Conservation (phyloP, 2,329 filamentous ascomycete species). For the Paramyrothecium sp. region DNA sequence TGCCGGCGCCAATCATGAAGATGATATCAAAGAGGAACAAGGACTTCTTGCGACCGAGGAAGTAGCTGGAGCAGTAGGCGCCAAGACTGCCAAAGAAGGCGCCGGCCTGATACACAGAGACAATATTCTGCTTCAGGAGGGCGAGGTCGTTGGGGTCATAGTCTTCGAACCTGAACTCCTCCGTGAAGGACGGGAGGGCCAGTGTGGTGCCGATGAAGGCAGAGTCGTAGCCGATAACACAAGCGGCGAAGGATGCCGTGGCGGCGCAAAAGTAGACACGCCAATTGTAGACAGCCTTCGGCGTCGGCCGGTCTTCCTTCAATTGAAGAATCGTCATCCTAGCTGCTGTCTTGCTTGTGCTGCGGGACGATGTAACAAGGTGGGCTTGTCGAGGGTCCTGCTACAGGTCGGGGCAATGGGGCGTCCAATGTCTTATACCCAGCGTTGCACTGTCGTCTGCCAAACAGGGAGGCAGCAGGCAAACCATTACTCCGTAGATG, state of each 20-base stretch:
- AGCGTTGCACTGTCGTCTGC: not conserved
- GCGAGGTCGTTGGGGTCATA: conserved; percentile 49
- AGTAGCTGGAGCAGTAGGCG: conserved; percentile 66
- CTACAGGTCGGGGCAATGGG: not conserved
- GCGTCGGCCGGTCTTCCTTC: conserved; percentile 57
- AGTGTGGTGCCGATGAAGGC: conserved; percentile 80
- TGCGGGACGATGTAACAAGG: not conserved
- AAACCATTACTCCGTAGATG: not conserved
- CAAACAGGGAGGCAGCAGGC: not conserved
- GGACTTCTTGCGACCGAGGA: conserved; percentile 64
- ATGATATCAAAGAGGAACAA: conserved; percentile 60
- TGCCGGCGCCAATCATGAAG: conserved; percentile 68
- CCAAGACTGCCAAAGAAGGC: conserved; percentile 79
- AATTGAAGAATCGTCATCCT: conserved; percentile 47
- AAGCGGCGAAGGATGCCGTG: conserved; percentile 55
- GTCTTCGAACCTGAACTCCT: conserved; percentile 63
- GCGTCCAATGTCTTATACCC: not conserved
- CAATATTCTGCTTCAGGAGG: conserved; percentile 70
- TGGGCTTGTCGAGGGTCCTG: not conserved
- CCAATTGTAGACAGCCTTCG: conserved; percentile 59
- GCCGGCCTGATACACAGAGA: conserved; percentile 78
- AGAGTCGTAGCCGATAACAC: conserved; percentile 63
- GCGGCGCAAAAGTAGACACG: conserved; percentile 54
- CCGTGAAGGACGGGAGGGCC: conserved; percentile 64
- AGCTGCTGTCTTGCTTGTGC: not conserved